These are phyloP conservation scores for Glarea lozoyensis DNA, from an alignment of 495 filamentous ascomycete genomes.

Conservation along the genomic window DNA sequence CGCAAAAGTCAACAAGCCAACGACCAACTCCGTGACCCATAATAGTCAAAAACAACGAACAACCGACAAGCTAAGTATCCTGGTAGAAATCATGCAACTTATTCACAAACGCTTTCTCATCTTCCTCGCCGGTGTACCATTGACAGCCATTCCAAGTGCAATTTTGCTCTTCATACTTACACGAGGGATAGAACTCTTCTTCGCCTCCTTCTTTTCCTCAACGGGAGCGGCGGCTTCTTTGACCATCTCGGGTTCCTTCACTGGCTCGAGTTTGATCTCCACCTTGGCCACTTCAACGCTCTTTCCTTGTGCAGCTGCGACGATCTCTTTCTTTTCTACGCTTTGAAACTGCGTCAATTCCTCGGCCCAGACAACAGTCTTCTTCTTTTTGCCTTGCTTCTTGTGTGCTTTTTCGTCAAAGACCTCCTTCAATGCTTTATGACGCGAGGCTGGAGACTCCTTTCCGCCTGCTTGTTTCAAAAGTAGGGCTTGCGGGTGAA, in stretches of 20 bases:
- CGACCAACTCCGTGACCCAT: no score
- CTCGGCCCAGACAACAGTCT: slow-evolving; percentile 21
- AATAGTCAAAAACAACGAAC: no score
- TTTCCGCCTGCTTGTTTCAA: slow-evolving; percentile 22
- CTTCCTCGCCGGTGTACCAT: slow-evolving; percentile 21
- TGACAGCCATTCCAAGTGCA: slow-evolving; percentile 17
- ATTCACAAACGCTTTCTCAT: slow-evolving; percentile 6
- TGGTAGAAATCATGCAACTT: background rate
- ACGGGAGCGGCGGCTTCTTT: background rate
- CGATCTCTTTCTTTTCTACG: no score
- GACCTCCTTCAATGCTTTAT: slow-evolving; percentile 14
- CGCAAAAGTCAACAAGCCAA: no score
- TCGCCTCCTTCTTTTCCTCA: slow-evolving; percentile 6
- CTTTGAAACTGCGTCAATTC: slow-evolving; percentile 18
- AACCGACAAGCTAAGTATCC: background rate
- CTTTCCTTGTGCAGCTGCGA: no score
- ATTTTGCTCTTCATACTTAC: slow-evolving; percentile 21
- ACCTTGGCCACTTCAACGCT: slow-evolving; percentile 1
- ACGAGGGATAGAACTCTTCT: slow-evolving; percentile 17
- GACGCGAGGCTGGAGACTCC: slow-evolving; percentile 14
- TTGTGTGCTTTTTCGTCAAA: slow-evolving; percentile 18
- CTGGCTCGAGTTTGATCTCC: background rate
- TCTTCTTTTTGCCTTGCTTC: slow-evolving; percentile 10
- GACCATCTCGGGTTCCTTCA: slow-evolving; percentile 10
- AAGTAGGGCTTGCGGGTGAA: slow-evolving; percentile 24